Conservation (phyloP, 441 rosid species). For the Mallotus repandus region DNA sequence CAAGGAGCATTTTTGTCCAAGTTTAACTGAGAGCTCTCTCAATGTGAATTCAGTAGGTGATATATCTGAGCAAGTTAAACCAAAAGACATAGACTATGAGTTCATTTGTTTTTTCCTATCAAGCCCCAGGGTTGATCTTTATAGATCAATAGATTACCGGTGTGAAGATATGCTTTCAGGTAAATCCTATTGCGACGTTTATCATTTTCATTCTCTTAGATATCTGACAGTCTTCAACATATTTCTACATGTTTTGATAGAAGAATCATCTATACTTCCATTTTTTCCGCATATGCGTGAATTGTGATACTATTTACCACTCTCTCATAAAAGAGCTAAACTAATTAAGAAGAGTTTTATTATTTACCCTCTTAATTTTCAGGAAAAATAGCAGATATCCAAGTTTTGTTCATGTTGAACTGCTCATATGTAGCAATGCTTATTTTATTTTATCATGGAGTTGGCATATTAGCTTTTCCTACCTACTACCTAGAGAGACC, state of each 20-base stretch:
- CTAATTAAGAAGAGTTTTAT: not conserved
- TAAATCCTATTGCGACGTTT: conserved; percentile 19
- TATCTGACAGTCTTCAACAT: not conserved
- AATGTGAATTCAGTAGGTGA: conserved; percentile 34
- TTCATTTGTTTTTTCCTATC: conserved; percentile 86
- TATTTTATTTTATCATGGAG: not conserved
- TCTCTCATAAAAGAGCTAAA: not conserved
- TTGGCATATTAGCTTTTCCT: not conserved
- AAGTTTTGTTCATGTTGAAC: not conserved
- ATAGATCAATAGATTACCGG: conserved; percentile 74
- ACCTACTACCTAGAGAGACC: not conserved
- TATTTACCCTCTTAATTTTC: not conserved
- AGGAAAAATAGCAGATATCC: not conserved
- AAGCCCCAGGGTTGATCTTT: conserved; percentile 74
- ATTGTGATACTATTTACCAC: no score
- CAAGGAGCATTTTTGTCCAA: conserved; percentile 43
- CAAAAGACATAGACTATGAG: conserved; percentile 72
- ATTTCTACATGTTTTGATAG: not conserved
- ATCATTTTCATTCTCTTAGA: not conserved
- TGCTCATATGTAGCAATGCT: not conserved
- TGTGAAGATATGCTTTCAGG: conserved; percentile 93
- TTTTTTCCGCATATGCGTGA: not conserved
- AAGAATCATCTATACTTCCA: not conserved
- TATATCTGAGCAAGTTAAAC: conserved; percentile 33
- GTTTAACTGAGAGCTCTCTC: conserved; percentile 28